Base-by-base conservation (phyloP, 2,329 filamentous ascomycete genomes). In the Aspergillus floridensis region DNA sequence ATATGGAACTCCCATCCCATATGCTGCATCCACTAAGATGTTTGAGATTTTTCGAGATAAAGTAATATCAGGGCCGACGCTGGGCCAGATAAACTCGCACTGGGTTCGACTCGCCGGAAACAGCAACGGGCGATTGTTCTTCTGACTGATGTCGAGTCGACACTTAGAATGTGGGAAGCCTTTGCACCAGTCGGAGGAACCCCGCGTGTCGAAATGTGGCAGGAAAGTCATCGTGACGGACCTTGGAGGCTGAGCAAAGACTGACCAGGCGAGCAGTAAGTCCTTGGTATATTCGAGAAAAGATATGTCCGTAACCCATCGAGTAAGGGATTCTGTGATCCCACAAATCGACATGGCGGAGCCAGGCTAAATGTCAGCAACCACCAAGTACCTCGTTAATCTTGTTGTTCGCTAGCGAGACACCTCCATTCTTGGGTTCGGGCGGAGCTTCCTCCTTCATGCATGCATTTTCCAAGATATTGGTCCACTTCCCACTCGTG, bases 401-500 rank as follows among this genome's bases (percentile, higher is more conserved):
- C 11, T 70, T 68, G 57, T 72, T 71, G 4, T 66, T 66, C 2
- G 65, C 58, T 49, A 72, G 59, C 10, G 49, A 44, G 46, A 41
- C 49, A 8, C 60, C 16, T 16, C 58, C 56, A 49, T 64, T 62
- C 35, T 62, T 63, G 8, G 68, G 70, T 53, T 77, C 75, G 1
- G 70, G 70, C 1, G 73, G 72, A 11, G 71, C 64, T 58, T 96
- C 92, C 72, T 96, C 93, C 75, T 93, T 87, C 91, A 98, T 96
- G 78, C 95, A 99, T 5, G 93, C 92, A 72, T 92, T 96, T 74
- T 99, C 95, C 35, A 99, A 82, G 84, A 96, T 93, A 76, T 98
- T 98, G 12, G 95, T 99, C 95, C 95, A 99, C 77, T 98, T 98
- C 32, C 95, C 95, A 76, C 92, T 97, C 0, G 92, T 93, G 38